These are phyloP conservation scores for Trichoderma atroviride DNA, from an alignment of 2,329 filamentous ascomycete genomes.

Conservation along the genomic window DNA sequence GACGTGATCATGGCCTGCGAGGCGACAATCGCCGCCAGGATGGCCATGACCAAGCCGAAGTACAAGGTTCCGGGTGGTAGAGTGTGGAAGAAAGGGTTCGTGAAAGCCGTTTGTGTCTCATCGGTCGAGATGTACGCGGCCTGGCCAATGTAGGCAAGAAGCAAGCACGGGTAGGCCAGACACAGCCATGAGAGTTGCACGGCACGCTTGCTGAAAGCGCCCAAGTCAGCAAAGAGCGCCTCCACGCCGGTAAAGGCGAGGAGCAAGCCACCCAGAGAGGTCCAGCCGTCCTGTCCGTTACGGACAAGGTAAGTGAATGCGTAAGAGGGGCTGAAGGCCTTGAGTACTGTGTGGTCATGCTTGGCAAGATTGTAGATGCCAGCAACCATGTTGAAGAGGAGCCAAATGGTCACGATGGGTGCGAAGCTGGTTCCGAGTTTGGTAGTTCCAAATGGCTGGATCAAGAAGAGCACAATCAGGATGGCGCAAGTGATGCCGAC, in stretches of 20 bases:
- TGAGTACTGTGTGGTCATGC: conserved; percentile 57
- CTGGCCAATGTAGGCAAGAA: conserved; percentile 71
- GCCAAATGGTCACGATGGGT: conserved; percentile 68
- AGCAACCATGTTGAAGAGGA: conserved; percentile 63
- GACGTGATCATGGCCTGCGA: conserved; percentile 79
- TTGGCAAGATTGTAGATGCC: conserved; percentile 64
- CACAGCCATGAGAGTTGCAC: conserved; percentile 74
- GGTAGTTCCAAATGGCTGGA: conserved; percentile 67
- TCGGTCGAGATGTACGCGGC: conserved; percentile 69
- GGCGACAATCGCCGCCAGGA: conserved; percentile 73
- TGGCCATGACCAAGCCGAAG: conserved; percentile 67
- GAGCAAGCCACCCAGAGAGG: conserved; percentile 68
- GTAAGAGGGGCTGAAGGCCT: conserved; percentile 61
- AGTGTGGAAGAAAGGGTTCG: conserved; percentile 74
- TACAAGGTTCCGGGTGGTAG: conserved; percentile 70
- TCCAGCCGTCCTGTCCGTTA: conserved; percentile 64
- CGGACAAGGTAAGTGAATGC: conserved; percentile 63
- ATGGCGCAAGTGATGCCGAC: conserved; percentile 67
- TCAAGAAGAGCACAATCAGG: conserved; percentile 62
- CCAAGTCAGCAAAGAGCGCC: conserved; percentile 76
- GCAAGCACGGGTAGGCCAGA: conserved; percentile 67
- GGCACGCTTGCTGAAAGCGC: conserved; percentile 70
- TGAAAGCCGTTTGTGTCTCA: conserved; percentile 46
- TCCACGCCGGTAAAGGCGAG: conserved; percentile 79
- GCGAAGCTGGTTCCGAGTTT: conserved; percentile 64